These are phyloP conservation scores for Lecanosticta acicola DNA, from an alignment of 2,329 filamentous ascomycete species.

Conservation along the genomic window DNA sequence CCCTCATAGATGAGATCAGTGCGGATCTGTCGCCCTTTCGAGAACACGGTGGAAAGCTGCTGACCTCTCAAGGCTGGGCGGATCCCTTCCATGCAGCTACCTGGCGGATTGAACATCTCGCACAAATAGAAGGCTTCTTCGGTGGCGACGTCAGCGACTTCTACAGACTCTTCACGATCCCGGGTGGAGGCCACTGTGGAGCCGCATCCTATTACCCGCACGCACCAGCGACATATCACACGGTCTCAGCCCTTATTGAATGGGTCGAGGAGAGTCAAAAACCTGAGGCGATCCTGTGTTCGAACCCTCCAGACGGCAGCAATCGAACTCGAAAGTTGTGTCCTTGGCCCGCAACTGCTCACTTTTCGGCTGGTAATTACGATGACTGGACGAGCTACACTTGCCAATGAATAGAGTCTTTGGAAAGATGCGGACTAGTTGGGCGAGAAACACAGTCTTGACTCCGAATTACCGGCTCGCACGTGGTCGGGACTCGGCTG, in stretches of 20 bases:
- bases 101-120: conserved; percentile 36
- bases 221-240: conserved; percentile 33
- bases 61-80: conserved; percentile 38
- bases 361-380: conserved; percentile 20
- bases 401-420: conserved; percentile 20
- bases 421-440: too few species aligned
- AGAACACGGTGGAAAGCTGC: conserved; percentile 34
- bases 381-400: conserved; percentile 25
- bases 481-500: background rate
- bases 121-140: conserved; percentile 26
- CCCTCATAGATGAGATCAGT: conserved; percentile 37
- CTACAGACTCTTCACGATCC: conserved; percentile 37
- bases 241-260: conserved; percentile 29
- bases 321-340: conserved; percentile 32
- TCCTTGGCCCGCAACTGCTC: conserved; percentile 32
- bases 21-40: conserved; percentile 30
- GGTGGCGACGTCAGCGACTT: conserved; percentile 30
- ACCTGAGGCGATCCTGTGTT: conserved; percentile 29
- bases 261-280: conserved; percentile 34
- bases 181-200: conserved; percentile 38
- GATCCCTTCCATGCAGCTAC: conserved; percentile 35
- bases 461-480: too few species aligned
- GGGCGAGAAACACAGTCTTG: too few species aligned
- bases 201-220: conserved; percentile 30
- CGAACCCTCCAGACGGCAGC: conserved; percentile 28